Percentiles rank a stretch among this genome's conserved stretches.
These are phyloP conservation scores for Astrocystis sublimbata DNA, from an alignment of 495 filamentous ascomycete species.

Conservation along the genomic window DNA sequence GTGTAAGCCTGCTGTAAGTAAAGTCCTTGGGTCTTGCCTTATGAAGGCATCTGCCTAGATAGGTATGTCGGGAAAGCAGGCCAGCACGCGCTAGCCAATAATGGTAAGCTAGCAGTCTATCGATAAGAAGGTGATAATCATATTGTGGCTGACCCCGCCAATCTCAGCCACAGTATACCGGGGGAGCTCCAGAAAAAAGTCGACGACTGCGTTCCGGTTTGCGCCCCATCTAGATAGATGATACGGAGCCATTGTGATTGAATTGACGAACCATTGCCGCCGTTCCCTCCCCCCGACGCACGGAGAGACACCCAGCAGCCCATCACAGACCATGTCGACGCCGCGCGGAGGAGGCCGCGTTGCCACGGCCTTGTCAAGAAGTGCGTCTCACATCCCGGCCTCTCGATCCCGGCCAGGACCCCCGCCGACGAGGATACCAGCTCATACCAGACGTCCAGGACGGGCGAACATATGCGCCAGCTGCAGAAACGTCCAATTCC, in stretches of 20 bases:
- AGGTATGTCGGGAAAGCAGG: no score
- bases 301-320: conserved; percentile 17
- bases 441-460: conserved; percentile 21
- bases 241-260: background rate
- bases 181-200: conserved; percentile 32
- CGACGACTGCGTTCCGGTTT: conserved; percentile 16
- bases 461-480: conserved; percentile 36
- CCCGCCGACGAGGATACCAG: conserved; percentile 2
- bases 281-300: conserved; percentile 5
- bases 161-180: conserved; percentile 1
- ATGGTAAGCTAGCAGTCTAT: no score
- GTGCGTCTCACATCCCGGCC: conserved; percentile 28
- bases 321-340: conserved; percentile 46
- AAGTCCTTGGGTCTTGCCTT: no score
- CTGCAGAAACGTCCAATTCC: conserved; percentile 29
- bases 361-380: conserved; percentile 44
- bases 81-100: no score
- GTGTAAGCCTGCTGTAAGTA: no score
- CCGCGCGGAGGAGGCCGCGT: conserved; percentile 50
- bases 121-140: no score
- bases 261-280: conserved; percentile 23
- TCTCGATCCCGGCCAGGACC: conserved; percentile 7
- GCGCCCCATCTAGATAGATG: background rate
- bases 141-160: conserved; percentile 17
- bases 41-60: no score